Base-by-base conservation (phyloP, 1,284 basidiomycete genomes). In the Malassezia cuniculi region DNA sequence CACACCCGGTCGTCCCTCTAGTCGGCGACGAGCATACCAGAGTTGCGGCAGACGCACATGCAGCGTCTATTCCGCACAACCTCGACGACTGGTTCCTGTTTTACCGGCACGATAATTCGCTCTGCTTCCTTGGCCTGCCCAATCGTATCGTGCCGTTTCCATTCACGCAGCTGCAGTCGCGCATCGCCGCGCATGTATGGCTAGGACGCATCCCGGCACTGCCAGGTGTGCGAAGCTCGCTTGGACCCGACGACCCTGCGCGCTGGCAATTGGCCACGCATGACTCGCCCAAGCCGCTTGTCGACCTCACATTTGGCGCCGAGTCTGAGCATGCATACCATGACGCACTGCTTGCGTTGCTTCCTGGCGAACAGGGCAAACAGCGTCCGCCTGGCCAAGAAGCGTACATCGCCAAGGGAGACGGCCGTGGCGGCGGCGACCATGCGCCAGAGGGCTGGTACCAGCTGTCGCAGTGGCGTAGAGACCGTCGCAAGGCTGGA, bases 21-120 rank as follows among this genome's bases (percentile, higher is more conserved):
- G 22, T 25, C 31, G 16, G 30, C 38, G 17, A 34, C 25, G 9
- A n/a, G 28, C 19, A 17, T 32, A 16, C 29, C 6, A 17, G 33
- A 19, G 21, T 34, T 17, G 38, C 38, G 2, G 14, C 33, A 3
- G 14, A 17, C 11, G 21, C 21, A 3, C 14, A 26, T 9, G 33
- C 37, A 8, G 36, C 37, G 1, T 31, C 32, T 12, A 36, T 22
- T 19, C 40, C 62, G 10, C 39, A 43, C 12, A 49, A 64, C 27
- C 38, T 66, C 1, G 63, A 66, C 38, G 63, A 64, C 37, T 66
- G 57, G 57, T 37, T 39, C 9, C 43, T 66, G 7, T 60, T 62
- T 40, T 59, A 60, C 36, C n/a, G 24, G 1, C 21, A 31, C 8
- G 63, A 64, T 19, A 25, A 49, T 0, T 50, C 42, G 0, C 12